Conservation (phyloP, 441 rosid genomes). For the Bruguiera hainesii region DNA sequence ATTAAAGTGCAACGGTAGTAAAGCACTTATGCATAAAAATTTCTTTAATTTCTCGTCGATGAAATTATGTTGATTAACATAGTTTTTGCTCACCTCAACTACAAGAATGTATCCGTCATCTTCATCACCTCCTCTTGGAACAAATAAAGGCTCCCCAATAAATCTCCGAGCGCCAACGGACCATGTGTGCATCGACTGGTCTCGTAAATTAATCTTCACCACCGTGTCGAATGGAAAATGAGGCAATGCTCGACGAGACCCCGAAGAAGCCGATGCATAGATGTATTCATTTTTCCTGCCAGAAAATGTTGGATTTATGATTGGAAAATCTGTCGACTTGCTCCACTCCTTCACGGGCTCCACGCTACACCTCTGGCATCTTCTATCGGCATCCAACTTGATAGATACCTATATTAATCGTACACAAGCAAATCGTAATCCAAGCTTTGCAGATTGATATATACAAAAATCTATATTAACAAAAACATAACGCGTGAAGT, state of each 20-base stretch:
- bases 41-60: neutral
- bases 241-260: slow-evolving; percentile 58
- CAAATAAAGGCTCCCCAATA: slow-evolving; percentile 81
- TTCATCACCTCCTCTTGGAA: slow-evolving; percentile 46
- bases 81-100: slow-evolving; percentile 52
- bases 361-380: slow-evolving; percentile 38
- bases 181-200: slow-evolving; percentile 43
- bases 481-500: too few species aligned
- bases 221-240: slow-evolving; percentile 84
- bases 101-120: slow-evolving; percentile 81
- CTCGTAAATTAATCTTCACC: slow-evolving; percentile 48
- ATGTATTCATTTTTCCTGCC: slow-evolving; percentile 48
- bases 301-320: slow-evolving; percentile 56
- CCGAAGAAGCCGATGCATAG: slow-evolving; percentile 65
- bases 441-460: too few species aligned
- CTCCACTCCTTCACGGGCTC: slow-evolving; percentile 54
- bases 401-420: slow-evolving; percentile 43
- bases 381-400: slow-evolving; percentile 42
- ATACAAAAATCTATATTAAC: too few species aligned
- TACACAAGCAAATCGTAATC: too few species aligned
- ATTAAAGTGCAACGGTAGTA: neutral
- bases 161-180: slow-evolving; percentile 55
- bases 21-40: neutral
- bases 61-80: neutral
- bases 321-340: slow-evolving; percentile 68